Evolutionary conservation across 2,329 filamentous ascomycete genomes (phyloP).

Genomic region (Epichloe bromicola): DNA sequence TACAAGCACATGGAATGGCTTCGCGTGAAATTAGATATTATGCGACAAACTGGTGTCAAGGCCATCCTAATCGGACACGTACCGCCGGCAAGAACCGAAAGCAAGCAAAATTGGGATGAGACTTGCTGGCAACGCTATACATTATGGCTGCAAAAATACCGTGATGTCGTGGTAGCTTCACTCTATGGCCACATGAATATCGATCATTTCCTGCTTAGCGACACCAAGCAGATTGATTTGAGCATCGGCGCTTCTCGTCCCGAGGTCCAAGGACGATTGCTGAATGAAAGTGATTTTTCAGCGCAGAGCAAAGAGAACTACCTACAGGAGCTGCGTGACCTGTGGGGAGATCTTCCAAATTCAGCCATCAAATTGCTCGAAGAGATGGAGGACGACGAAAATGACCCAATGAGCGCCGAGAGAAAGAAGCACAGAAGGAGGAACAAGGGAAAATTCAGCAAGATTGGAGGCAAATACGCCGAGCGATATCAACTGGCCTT

Average conservation of each 20-base stretch:
- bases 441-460: conserved; percentile 39
- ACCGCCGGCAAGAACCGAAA: conserved; percentile 72
- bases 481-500: conserved; percentile 76
- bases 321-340: conserved; percentile 58
- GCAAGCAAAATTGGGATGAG: conserved; percentile 88
- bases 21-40: conserved; percentile 69
- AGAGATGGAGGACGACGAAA: conserved; percentile 5
- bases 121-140: conserved; percentile 98
- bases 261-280: conserved; percentile 6
- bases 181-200: conserved; percentile 97
- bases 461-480: conserved; percentile 66
- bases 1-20: conserved; percentile 96
- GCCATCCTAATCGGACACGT: conserved; percentile 91
- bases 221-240: conserved; percentile 63
- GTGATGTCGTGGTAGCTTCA: conserved; percentile 70
- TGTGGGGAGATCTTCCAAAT: conserved; percentile 66
- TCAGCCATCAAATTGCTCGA: conserved; percentile 20
- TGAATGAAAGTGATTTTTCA: conserved; percentile 40
- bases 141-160: conserved; percentile 78
- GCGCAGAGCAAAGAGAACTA: conserved; percentile 55
- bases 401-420: conserved; percentile 8
- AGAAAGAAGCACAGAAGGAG: conserved; percentile 24
- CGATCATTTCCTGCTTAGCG: conserved; percentile 90
- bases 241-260: conserved; percentile 22
- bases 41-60: conserved; percentile 80